Evolutionary conservation across 805 yeast genomes (phyloP).

Genomic region (Saccharomycopsis amapae): DNA sequence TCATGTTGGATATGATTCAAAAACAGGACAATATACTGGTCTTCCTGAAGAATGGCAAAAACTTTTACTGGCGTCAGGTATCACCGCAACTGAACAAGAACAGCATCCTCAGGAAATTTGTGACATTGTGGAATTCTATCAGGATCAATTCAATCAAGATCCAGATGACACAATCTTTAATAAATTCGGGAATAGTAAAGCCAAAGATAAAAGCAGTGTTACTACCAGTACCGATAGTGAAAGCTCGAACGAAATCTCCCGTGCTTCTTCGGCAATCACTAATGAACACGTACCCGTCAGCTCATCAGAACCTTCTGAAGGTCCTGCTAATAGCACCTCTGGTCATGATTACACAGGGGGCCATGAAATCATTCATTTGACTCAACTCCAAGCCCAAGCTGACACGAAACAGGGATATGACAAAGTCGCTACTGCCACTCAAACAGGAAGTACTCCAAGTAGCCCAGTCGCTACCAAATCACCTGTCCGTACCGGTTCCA

Average conservation of each 20-base stretch:
- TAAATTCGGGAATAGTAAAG: constrained; percentile 31
- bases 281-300: no score
- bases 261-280: not conserved
- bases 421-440: not conserved
- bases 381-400: constrained; percentile 16
- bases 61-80: constrained; percentile 76
- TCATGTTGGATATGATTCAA: constrained; percentile 85
- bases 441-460: not conserved
- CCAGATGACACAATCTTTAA: constrained; percentile 41
- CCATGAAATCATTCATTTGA: constrained; percentile 19
- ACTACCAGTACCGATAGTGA: constrained; percentile 2
- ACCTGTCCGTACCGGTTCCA: not conserved
- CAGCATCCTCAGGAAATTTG: constrained; percentile 91
- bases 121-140: constrained; percentile 83
- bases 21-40: constrained; percentile 83
- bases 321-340: constrained; percentile 7
- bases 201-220: not conserved
- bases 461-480: not conserved
- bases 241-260: not conserved
- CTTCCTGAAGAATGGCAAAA: constrained; percentile 91
- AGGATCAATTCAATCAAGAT: constrained; percentile 35
- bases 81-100: constrained; percentile 79
- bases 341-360: constrained; percentile 17
- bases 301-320: no score
- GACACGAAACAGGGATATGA: not conserved